These are phyloP conservation scores for Calocybe cyanea DNA, from an alignment of 768 basidiomycete genomes.

Conservation along the genomic window DNA sequence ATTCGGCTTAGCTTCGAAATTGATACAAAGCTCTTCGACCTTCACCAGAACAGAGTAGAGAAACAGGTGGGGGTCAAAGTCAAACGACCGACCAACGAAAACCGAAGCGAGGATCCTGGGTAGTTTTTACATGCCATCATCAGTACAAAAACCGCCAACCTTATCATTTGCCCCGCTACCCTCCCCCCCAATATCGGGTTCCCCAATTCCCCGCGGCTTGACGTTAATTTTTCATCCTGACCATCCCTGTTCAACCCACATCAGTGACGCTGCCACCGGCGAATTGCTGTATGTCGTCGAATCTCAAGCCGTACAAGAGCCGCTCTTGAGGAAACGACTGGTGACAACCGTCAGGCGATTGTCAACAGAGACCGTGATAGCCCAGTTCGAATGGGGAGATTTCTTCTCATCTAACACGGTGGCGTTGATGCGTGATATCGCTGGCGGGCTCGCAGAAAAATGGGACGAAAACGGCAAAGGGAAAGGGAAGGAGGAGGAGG, in stretches of 20 bases:
- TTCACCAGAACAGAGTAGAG: too few relatives aligned
- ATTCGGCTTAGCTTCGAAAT: too few relatives aligned
- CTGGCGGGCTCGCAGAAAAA: not conserved
- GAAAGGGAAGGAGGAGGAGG: constrained; percentile 2
- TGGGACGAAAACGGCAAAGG: constrained; percentile 1
- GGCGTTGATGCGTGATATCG: constrained; percentile 3
- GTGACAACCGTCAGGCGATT: constrained; percentile 7
- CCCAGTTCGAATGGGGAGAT: constrained; percentile 12
- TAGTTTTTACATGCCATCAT: too few relatives aligned
- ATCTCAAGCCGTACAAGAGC: constrained; percentile 6
- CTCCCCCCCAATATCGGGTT: not conserved
- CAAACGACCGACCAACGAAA: too few relatives aligned
- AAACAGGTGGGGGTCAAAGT: too few relatives aligned
- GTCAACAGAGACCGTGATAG: constrained; percentile 2
- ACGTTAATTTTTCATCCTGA: constrained; percentile 11
- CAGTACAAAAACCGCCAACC: not conserved
- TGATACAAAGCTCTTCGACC: too few relatives aligned
- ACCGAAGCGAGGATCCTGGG: too few relatives aligned
- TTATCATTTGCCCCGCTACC: constrained; percentile 5
- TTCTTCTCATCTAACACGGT: constrained; percentile 6
- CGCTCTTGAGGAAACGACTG: constrained; percentile 5
- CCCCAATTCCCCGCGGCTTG: not conserved
- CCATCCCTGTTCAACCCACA: constrained; percentile 13
- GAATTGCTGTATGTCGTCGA: constrained; percentile 9
- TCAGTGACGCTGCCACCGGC: constrained; percentile 9